These are phyloP conservation scores for Pythium dissotocum DNA, from an alignment of 352 stramenopile species.

Conservation along the genomic window DNA sequence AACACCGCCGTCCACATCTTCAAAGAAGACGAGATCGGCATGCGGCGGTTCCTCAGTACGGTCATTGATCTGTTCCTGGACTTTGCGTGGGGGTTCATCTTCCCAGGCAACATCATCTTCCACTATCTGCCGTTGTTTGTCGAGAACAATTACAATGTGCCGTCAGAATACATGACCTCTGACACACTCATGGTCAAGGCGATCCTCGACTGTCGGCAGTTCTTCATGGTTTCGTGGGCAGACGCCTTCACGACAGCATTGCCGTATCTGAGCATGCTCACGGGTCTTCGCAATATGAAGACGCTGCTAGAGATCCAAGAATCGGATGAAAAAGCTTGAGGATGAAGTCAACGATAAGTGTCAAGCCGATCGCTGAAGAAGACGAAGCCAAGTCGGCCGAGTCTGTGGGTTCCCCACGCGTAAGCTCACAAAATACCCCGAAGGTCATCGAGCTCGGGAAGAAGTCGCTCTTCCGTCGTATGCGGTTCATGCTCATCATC, in stretches of 20 bases:
- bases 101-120: constrained; percentile 32
- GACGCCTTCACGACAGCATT: constrained; percentile 29
- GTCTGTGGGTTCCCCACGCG: neutral
- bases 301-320: constrained; percentile 23
- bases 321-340: neutral
- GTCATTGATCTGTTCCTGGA: constrained; percentile 29
- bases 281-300: constrained; percentile 31
- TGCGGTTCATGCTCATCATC: constrained; percentile 21
- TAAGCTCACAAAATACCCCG: neutral
- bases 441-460: neutral
- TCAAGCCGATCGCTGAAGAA: neutral
- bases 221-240: constrained; percentile 32
- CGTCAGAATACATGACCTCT: constrained; percentile 18
- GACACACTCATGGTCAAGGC: constrained; percentile 26
- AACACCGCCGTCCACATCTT: constrained; percentile 23
- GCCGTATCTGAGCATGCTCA: constrained; percentile 37
- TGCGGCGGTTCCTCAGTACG: constrained; percentile 30
- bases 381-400: neutral
- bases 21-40: constrained; percentile 23
- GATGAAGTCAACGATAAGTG: too few species aligned
- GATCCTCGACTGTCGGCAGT: constrained; percentile 31
- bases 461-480: neutral
- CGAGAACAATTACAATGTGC: constrained; percentile 19
- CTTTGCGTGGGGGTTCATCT: constrained; percentile 33
- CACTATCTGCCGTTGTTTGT: constrained; percentile 30